phyloP scores from a whole-genome alignment of 345 rosid genomes.

The Populus alba region DNA sequence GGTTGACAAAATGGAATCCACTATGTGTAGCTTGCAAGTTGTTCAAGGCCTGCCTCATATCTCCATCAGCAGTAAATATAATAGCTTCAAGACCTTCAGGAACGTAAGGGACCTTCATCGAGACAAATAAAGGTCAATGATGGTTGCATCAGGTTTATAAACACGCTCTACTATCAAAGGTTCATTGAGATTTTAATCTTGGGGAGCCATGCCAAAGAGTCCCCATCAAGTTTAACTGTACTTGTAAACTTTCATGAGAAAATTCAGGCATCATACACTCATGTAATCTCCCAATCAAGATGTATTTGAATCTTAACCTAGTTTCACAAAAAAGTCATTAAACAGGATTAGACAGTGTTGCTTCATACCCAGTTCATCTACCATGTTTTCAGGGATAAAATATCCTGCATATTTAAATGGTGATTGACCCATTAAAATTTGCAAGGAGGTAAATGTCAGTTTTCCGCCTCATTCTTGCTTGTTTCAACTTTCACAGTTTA shows the following conservation, averaged over 20 bases:
- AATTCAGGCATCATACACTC: neutral
- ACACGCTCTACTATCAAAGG: neutral
- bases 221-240: neutral
- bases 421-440: neutral
- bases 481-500: neutral
- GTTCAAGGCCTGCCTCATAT: conserved; percentile 97
- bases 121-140: conserved; percentile 19
- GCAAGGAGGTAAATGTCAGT: neutral
- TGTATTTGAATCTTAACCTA: neutral
- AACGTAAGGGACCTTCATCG: conserved; percentile 74
- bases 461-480: neutral
- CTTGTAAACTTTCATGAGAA: neutral
- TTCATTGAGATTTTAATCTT: neutral
- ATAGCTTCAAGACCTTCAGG: conserved; percentile 98
- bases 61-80: conserved; percentile 98
- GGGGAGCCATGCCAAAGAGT: neutral
- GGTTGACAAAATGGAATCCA: conserved; percentile 90
- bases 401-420: neutral
- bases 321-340: neutral
- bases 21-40: conserved; percentile 93
- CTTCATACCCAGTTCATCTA: neutral
- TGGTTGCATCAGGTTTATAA: neutral
- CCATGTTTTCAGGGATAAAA: neutral
- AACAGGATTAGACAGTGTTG: neutral
- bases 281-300: neutral